Evolutionary conservation across 768 basidiomycete species (phyloP).

Genomic region (Lentinula lateritia): DNA sequence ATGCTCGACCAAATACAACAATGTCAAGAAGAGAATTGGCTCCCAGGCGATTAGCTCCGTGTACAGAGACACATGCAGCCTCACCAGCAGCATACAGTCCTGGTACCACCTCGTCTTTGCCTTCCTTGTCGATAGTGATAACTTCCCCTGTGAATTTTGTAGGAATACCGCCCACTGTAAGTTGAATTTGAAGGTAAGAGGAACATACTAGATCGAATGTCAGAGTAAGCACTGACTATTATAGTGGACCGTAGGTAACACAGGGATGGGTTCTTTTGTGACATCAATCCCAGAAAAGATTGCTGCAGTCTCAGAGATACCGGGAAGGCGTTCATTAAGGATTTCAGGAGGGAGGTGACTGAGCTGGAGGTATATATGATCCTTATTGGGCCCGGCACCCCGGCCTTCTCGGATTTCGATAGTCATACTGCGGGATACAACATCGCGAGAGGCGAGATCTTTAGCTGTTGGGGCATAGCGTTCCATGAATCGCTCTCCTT

Average conservation of each 20-base stretch:
- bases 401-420: slow-evolving; percentile 98
- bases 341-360: slow-evolving; percentile 95
- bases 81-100: slow-evolving; percentile 98
- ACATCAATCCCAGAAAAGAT: slow-evolving; percentile 99
- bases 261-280: slow-evolving; percentile 98
- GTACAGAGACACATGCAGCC: slow-evolving; percentile 98
- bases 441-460: slow-evolving; percentile 98
- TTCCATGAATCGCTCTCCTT: slow-evolving; percentile 99
- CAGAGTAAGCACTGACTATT: slow-evolving; percentile 64
- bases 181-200: neutral
- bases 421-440: slow-evolving; percentile 99
- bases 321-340: slow-evolving; percentile 93
- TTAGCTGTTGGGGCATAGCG: slow-evolving; percentile 99
- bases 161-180: slow-evolving; percentile 95
- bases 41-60: slow-evolving; percentile 98
- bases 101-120: slow-evolving; percentile 90
- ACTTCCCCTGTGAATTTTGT: slow-evolving; percentile 98
- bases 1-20: slow-evolving; percentile 98
- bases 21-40: slow-evolving; percentile 99
- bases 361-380: slow-evolving; percentile 94
- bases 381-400: slow-evolving; percentile 97
- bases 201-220: neutral
- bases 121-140: slow-evolving; percentile 78
- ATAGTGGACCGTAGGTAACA: slow-evolving; percentile 97
- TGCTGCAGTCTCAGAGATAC: slow-evolving; percentile 98